A percentile compares a stretch with the other conserved stretches of the same genome.
Conservation (phyloP, 805 yeast genomes). For the Pichia insulana region DNA sequence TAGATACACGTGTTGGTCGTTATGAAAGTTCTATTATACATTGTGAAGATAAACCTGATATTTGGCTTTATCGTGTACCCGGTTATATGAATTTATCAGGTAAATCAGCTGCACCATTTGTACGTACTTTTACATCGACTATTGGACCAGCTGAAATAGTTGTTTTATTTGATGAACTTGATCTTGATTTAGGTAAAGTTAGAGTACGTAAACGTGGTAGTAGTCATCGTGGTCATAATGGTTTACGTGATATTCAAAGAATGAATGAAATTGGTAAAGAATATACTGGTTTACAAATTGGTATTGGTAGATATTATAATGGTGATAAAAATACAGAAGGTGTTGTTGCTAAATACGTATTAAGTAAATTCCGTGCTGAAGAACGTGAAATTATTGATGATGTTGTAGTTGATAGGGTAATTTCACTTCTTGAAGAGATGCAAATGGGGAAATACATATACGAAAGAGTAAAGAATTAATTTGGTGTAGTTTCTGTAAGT, state of each 20-base stretch:
- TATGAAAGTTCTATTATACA: slow-evolving; percentile 1
- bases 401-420: slow-evolving; percentile 35
- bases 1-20: not conserved
- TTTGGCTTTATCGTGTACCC: slow-evolving; percentile 10
- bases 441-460: slow-evolving; percentile 20
- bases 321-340: slow-evolving; percentile 26
- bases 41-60: slow-evolving; percentile 1
- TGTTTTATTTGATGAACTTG: slow-evolving; percentile 74
- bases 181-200: slow-evolving; percentile 53
- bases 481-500: not conserved
- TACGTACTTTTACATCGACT: slow-evolving; percentile 26
- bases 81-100: slow-evolving; percentile 68
- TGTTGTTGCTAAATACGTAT: slow-evolving; percentile 54
- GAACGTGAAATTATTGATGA: slow-evolving; percentile 37
- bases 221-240: slow-evolving; percentile 78
- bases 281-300: slow-evolving; percentile 63
- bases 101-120: slow-evolving; percentile 30
- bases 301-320: slow-evolving; percentile 60
- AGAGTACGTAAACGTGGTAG: slow-evolving; percentile 53
- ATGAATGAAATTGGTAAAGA: slow-evolving; percentile 32
- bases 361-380: slow-evolving; percentile 38
- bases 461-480: slow-evolving; percentile 12
- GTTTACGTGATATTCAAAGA: slow-evolving; percentile 51
- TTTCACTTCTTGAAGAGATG: slow-evolving; percentile 30
- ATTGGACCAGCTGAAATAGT: slow-evolving; percentile 36